Evolutionary conservation across 2,329 filamentous ascomycete genomes (phyloP), one percentile per base, ranked within the genome.

Genomic region (Myriangium duriaei): DNA sequence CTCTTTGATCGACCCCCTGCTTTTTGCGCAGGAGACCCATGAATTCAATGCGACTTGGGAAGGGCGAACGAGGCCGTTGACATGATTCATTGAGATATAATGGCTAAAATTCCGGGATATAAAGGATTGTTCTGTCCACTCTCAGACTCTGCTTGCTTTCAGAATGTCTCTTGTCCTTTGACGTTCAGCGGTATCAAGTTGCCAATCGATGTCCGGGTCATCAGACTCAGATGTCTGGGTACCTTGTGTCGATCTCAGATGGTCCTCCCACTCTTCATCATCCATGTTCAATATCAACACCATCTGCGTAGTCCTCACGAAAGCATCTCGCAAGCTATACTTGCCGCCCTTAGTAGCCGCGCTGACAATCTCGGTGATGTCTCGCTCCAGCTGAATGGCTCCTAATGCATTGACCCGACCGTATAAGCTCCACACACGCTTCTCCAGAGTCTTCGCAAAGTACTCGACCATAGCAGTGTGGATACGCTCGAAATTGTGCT

Each of bases 251-350:
- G n/a, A n/a, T n/a, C n/a, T n/a, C 28, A 61, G 56, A 28, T 87
- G 59, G 58, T 91, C 85, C 33, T 88, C 82, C 82, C 86, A 94
- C 60, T 95, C 88, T 41, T 95, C 87, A 21, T 91, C 83, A 55
- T 95, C 87, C 85, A 95, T 92, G 49, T 87, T 88, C 55, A 88
- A 77, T 11, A 94, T 75, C 67, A 92, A 75, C 41, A 81, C 74
- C 50, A 94, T 79, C 67, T 95, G 85, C 42, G 71, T 69, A 41
- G 81, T 82, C 51, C 78, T 74, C 17, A 71, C 68, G 62, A 95
- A 94, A 3, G 72, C 61, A 52, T 93, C 86, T 19, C 84, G 68
- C 24, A 91, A 71, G 2, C 73, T 73, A 54, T 93, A 95, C 51
- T 81, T 76, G 3, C 70, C 71, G 2, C 79, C 82, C 44, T 67